A percentile compares a stretch with the other conserved stretches of the same genome.
Conservation (phyloP, 345 rosid species). For the Erodium maritimum region DNA sequence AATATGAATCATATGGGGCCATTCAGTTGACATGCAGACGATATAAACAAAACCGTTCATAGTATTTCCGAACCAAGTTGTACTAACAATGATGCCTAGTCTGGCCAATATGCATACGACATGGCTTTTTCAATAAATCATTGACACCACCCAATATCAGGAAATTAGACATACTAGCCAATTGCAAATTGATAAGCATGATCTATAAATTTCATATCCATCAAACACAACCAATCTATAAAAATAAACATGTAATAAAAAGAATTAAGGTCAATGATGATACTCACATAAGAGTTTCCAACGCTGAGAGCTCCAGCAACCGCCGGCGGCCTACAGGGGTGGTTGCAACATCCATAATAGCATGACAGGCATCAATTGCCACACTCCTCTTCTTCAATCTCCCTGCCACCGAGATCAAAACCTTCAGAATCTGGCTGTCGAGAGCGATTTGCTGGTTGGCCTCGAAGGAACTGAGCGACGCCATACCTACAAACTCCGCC, state of each 20-base stretch:
- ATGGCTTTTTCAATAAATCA: neutral
- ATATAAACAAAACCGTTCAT: neutral
- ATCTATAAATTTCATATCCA: neutral
- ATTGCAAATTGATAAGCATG: no score
- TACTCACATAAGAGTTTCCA: slow-evolving; percentile 35
- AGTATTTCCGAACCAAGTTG: neutral
- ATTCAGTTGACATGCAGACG: neutral
- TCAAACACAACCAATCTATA: neutral
- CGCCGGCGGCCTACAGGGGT: slow-evolving; percentile 30
- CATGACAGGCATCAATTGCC: slow-evolving; percentile 28
- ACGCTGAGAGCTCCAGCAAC: slow-evolving; percentile 27
- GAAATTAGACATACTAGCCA: no score
- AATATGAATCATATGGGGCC: neutral
- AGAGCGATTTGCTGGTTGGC: slow-evolving; percentile 27
- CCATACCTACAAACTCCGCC: slow-evolving; percentile 32
- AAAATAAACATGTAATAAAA: neutral
- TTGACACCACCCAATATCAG: neutral
- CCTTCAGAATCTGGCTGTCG: slow-evolving; percentile 26
- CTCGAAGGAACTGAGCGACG: slow-evolving; percentile 26
- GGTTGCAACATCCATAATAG: slow-evolving; percentile 40
- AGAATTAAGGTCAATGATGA: neutral
- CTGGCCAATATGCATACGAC: neutral
- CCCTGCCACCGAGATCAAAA: slow-evolving; percentile 19
- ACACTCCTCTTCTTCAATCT: slow-evolving; percentile 10
- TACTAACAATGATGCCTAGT: neutral